Evolutionary conservation across 345 rosid species (phyloP).

Genomic region (Salix caprea): DNA sequence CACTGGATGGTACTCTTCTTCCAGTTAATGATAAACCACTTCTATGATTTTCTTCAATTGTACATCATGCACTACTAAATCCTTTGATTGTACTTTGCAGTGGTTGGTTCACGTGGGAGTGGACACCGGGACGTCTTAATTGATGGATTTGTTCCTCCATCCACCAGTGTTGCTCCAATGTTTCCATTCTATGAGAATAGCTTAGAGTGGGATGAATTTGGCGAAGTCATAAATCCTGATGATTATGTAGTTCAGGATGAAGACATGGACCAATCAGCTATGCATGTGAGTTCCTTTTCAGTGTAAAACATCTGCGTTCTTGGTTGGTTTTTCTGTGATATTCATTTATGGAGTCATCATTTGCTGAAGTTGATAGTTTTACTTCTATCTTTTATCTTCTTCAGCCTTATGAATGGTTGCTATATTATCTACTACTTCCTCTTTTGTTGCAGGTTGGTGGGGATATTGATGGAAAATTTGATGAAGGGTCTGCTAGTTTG

Average conservation of each 20-base stretch:
- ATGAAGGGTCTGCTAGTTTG: conserved; percentile 85
- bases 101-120: conserved; percentile 51
- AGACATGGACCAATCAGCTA: conserved; percentile 65
- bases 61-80: conserved; percentile 6
- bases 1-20: conserved; percentile 58
- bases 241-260: conserved; percentile 86
- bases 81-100: conserved; percentile 31
- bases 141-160: conserved; percentile 90
- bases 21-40: conserved; percentile 6
- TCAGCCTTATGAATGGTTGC: background rate
- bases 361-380: background rate
- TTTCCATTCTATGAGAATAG: conserved; percentile 80
- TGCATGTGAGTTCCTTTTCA: conserved; percentile 46
- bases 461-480: conserved; percentile 75
- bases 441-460: conserved; percentile 58
- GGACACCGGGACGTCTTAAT: conserved; percentile 68
- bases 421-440: conserved; percentile 12
- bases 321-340: background rate
- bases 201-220: conserved; percentile 95
- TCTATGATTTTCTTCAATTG: background rate
- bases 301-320: conserved; percentile 6
- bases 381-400: background rate
- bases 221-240: conserved; percentile 94
- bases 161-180: conserved; percentile 85
- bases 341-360: background rate